Conservation (phyloP, 495 filamentous ascomycete genomes). For the Cercophora samala region DNA sequence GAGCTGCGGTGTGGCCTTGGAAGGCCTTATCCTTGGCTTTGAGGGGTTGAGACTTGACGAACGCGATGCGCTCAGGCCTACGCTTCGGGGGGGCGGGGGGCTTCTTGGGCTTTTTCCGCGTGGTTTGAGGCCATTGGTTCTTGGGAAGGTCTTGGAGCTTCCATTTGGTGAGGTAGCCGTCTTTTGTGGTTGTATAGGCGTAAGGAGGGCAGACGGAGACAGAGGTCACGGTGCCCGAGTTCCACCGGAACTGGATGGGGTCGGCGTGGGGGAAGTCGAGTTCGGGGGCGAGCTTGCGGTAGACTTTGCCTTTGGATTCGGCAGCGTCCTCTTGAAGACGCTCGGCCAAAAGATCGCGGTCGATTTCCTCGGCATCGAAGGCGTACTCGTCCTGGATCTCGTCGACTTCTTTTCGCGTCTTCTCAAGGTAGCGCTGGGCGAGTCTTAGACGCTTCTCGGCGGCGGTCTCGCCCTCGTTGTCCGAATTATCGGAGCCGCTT, state of each 20-base stretch:
- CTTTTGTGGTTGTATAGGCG: constrained; percentile 83
- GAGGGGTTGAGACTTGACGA: constrained; percentile 60
- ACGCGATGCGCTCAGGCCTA: constrained; percentile 67
- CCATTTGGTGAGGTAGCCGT: constrained; percentile 84
- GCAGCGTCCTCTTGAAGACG: constrained; percentile 88
- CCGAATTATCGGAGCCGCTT: constrained; percentile 49
- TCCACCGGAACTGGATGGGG: constrained; percentile 68
- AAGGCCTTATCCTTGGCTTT: constrained; percentile 59
- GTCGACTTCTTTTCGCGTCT: constrained; percentile 72
- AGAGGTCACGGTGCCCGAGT: constrained; percentile 72
- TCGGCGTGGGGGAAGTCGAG: constrained; percentile 60
- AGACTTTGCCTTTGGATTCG: constrained; percentile 85
- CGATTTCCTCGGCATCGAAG: constrained; percentile 91
- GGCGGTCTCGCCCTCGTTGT: constrained; percentile 71
- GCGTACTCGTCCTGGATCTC: constrained; percentile 50
- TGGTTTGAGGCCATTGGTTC: constrained; percentile 52
- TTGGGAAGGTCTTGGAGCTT: constrained; percentile 60
- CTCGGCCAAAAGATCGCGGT: constrained; percentile 85
- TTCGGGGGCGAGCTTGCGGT: constrained; percentile 69
- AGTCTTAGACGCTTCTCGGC: constrained; percentile 83
- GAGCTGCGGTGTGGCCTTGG: constrained; percentile 70
- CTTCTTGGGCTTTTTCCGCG: constrained; percentile 58
- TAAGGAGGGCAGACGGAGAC: constrained; percentile 74
- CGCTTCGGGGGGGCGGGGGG: constrained; percentile 60
- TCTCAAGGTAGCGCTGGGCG: constrained; percentile 89